Evolutionary conservation across 2,329 filamentous ascomycete genomes (phyloP).

Genomic region (Trematosphaeria pertusa): DNA sequence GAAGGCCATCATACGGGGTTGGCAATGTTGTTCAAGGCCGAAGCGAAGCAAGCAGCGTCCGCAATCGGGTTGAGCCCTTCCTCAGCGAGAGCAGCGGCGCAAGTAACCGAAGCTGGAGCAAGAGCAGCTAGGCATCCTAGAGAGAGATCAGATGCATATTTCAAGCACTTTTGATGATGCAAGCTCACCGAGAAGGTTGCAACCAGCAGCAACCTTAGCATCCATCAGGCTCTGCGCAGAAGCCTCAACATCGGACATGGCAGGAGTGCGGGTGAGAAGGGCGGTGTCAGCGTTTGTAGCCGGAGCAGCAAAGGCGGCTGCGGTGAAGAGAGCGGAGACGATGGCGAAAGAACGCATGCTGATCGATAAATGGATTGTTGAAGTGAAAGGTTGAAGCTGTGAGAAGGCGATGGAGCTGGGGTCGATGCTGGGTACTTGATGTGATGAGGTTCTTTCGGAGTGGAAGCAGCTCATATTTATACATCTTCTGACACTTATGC

Average conservation of each 20-base stretch:
- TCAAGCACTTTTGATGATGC: too few relatives aligned
- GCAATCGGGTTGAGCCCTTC: slow-evolving; percentile 14
- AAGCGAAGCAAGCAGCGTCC: slow-evolving; percentile 20
- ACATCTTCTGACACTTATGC: neutral
- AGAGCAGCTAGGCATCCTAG: slow-evolving; percentile 19
- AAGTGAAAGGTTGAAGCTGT: neutral
- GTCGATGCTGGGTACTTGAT: too few relatives aligned
- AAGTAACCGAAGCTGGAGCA: slow-evolving; percentile 16
- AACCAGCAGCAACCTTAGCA: slow-evolving; percentile 13
- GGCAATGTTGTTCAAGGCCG: slow-evolving; percentile 8
- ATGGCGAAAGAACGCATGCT: neutral
- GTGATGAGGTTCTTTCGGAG: neutral
- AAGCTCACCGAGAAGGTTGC: slow-evolving; percentile 15
- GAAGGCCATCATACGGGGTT: slow-evolving; percentile 18
- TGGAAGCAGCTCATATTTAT: neutral
- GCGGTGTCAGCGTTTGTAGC: neutral
- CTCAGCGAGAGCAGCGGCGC: slow-evolving; percentile 19
- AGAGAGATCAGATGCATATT: too few relatives aligned
- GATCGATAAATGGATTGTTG: neutral
- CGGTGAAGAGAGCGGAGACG: neutral
- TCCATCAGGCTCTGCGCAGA: slow-evolving; percentile 11
- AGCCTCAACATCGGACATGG: slow-evolving; percentile 9
- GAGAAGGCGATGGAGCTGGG: neutral
- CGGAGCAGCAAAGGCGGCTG: slow-evolving; percentile 1
- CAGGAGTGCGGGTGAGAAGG: slow-evolving; percentile 5